These are phyloP conservation scores for Endocladia muricata DNA, from an alignment of 31 red algal genomes.

Conservation along the genomic window DNA sequence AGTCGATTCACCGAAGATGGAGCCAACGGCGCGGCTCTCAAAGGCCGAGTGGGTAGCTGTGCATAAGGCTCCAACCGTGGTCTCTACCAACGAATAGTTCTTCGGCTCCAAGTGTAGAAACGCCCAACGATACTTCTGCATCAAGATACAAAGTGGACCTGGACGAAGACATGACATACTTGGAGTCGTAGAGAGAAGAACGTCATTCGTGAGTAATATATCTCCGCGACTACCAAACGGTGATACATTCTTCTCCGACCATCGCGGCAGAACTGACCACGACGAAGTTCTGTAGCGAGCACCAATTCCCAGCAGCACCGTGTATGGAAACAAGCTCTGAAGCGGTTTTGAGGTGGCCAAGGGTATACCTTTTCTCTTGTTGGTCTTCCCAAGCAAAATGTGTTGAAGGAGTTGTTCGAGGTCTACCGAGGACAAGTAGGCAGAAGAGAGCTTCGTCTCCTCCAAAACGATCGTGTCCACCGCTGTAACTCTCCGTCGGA, in stretches of 20 bases:
- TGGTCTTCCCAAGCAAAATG: neutral
- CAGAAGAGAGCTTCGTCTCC: slow-evolving; percentile 2
- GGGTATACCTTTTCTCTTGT: slow-evolving; percentile 13
- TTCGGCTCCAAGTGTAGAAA: neutral
- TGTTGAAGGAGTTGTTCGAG: neutral
- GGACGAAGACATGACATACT: slow-evolving; percentile 8
- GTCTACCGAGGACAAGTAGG: slow-evolving; percentile 3
- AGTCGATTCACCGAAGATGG: neutral
- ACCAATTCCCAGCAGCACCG: slow-evolving; percentile 13
- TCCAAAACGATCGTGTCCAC: neutral
- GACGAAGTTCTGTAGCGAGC: neutral
- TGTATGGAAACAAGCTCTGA: neutral
- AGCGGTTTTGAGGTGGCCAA: slow-evolving; percentile 21
- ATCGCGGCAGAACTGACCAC: neutral
- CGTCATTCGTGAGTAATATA: slow-evolving; percentile 6
- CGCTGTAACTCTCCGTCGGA: neutral
- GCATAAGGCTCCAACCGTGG: neutral
- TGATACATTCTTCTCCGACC: neutral
- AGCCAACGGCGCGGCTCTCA: neutral
- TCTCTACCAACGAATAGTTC: neutral
- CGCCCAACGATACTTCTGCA: neutral
- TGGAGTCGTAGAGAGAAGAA: slow-evolving; percentile 27
- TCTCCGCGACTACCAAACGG: neutral
- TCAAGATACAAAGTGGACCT: neutral
- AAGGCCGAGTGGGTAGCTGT: neutral